Evolutionary conservation across 352 stramenopile species (phyloP).

Genomic region (Phytopythium mirpurense): DNA sequence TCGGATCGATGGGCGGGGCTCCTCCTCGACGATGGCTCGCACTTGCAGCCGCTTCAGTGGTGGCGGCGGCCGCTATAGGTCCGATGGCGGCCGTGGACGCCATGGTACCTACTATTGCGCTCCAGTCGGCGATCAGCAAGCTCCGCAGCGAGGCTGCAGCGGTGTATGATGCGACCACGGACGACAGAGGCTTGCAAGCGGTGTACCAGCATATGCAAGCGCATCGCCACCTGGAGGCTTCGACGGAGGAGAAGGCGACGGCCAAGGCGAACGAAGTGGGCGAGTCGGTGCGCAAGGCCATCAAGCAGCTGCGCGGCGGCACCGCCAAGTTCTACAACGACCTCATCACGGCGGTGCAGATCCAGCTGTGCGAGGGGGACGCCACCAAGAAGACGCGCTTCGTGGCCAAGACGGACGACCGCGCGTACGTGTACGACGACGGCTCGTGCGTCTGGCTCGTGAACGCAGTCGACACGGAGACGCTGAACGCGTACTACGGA

Average conservation of each 20-base stretch:
- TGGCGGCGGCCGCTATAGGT: neutral
- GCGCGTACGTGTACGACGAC: slow-evolving; percentile 40
- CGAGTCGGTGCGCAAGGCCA: slow-evolving; percentile 40
- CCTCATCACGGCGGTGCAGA: slow-evolving; percentile 48
- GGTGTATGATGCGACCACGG: neutral
- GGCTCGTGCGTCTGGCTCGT: slow-evolving; percentile 25
- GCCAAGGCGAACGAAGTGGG: slow-evolving; percentile 44
- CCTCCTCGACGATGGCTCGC: neutral
- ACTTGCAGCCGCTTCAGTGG: slow-evolving; percentile 1
- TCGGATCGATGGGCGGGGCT: neutral
- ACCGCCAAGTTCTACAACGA: slow-evolving; percentile 59
- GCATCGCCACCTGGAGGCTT: neutral
- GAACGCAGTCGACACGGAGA: slow-evolving; percentile 17
- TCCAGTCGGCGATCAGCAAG: slow-evolving; percentile 1
- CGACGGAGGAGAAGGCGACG: slow-evolving; percentile 15
- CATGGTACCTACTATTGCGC: neutral
- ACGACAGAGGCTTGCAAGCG: neutral
- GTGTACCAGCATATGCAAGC: neutral
- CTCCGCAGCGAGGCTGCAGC: neutral
- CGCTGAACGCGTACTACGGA: slow-evolving; percentile 22
- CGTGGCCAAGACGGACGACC: slow-evolving; percentile 17
- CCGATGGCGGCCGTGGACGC: neutral
- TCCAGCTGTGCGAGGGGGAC: slow-evolving; percentile 40
- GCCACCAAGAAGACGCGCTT: slow-evolving; percentile 25
- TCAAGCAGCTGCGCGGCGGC: slow-evolving; percentile 59